These are phyloP conservation scores for Castanea sativa DNA, from an alignment of 306 rosid species.

Conservation along the genomic window DNA sequence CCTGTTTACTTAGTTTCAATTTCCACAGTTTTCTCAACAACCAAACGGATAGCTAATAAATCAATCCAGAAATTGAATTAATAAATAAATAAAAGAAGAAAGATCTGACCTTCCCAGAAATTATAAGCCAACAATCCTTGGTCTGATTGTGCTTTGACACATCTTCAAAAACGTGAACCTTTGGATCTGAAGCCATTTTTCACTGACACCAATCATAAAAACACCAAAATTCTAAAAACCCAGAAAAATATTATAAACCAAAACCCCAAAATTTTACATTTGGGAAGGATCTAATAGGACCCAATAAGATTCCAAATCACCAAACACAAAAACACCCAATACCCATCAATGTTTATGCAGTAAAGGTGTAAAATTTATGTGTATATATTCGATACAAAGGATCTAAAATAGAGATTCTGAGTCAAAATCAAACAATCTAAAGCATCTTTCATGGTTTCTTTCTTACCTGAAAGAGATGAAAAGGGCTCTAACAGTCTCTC, in stretches of 20 bases:
- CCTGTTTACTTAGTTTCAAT: neutral
- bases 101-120: slow-evolving; percentile 76
- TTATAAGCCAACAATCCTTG: slow-evolving; percentile 89
- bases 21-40: neutral
- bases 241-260: slow-evolving; percentile 24
- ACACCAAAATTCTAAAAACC: neutral
- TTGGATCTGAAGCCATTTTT: slow-evolving; percentile 69
- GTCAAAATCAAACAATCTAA: neutral
- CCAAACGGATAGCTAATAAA: neutral
- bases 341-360: neutral
- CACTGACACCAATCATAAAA: slow-evolving; percentile 34
- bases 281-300: slow-evolving; percentile 16
- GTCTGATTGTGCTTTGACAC: slow-evolving; percentile 69
- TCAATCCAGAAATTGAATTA: neutral
- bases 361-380: neutral
- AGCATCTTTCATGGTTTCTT: no score
- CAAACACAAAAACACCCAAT: slow-evolving; percentile 3
- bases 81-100: slow-evolving; percentile 3
- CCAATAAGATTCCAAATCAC: neutral
- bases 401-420: neutral
- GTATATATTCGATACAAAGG: neutral
- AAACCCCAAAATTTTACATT: neutral
- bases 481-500: no score
- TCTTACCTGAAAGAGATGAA: no score
- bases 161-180: slow-evolving; percentile 58